Base-by-base conservation (phyloP, 768 basidiomycete genomes). In the Leccinum imitatum region DNA sequence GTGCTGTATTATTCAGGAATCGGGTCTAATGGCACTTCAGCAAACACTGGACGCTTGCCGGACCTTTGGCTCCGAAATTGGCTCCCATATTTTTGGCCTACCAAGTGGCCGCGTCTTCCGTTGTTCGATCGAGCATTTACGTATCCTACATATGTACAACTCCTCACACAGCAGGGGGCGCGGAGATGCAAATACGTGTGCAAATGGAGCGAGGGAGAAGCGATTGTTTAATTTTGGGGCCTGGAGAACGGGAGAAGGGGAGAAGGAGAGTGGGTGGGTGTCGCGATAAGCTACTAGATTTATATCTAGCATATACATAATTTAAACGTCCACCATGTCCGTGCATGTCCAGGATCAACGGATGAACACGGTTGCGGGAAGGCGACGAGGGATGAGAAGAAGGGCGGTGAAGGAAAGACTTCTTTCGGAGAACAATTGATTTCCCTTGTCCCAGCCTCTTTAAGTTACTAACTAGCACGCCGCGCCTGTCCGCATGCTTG, bases 1-100 rank as follows among this genome's bases (percentile, higher is more conserved):
- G 84, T 87, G 14, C 85, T 85, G 65, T 93, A 93, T 72, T 93
- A 90, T 70, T 90, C 87, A 30, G 91, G 90, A 27, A 92, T 77
- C 19, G 92, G 78, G 23, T 82, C 90, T 52, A 84, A 77, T 35
- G 76, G 73, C 15, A 74, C 67, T 6, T 68, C 69, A 13, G 75
- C 57, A 4, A 82, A 79, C 41, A 92, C n/a, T n/a, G n/a, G n/a
- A 72, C 15, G 79, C 72, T 50, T 78, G 69, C 62, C 87, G 86
- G 23, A 87, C 85, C 59, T 82, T 91, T 91, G 68, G 44, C 17
- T 47, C 53, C 31, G 13, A 44, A 7, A 21, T 62, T 54, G 39
- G 59, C 52, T 23, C 14, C 25, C 17, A 23, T 31, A 35, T 33
- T 33, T 33, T 33, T 33, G 33, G 33, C 33, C 33, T 35, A 35